Base-by-base conservation (phyloP, 2,329 filamentous ascomycete genomes). In the Colletotrichum lupini region DNA sequence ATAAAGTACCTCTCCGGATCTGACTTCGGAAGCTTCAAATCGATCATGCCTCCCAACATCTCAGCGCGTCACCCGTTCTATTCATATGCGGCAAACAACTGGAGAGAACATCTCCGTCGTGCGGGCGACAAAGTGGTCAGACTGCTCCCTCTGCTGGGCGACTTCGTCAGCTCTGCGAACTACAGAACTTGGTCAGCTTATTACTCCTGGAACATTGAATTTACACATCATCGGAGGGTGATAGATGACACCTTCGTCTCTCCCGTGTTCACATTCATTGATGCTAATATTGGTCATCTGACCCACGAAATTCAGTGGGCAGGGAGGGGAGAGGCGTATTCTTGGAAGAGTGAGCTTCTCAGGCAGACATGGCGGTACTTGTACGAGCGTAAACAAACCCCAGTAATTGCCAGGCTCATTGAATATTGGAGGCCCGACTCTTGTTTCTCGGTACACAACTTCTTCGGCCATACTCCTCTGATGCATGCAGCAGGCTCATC, bases 121-220 rank as follows among this genome's bases (percentile, higher is more conserved):
- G 49, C 76, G 11, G 32, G 72, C 4, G 67, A 67, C 9, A 52
- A 76, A 16, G 62, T 67, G 11, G 19, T 35, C 5, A 69, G 68
- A 22, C 24, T 78, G 16, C 11, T 76, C 5, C 49, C 57, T 1
- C 62, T 67, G 26, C 28, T 78, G 16, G 35, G 67, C 5, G 32
- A 26, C 3, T 58, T 72, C 30, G 42, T 68, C 37, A 53, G 49
- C 8, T 78, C 76, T 22, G 60, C 62, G 11, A 65, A 73, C 8
- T 78, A 75, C 53, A 14, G 63, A 35, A 76, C 72, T 1, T 78
- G 76, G 76, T 74, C 72, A 12, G 56, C 65, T 2, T 65, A 72
- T 1, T 62, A 35, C 4, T 57, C 67, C 16, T 67, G 74, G 66
- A 66, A 37, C 3, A 28, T 11, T 5, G 62, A 52, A 11, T 37